phyloP scores from a whole-genome alignment of 768 basidiomycete genomes.

The Cystobasidium onofrii region DNA sequence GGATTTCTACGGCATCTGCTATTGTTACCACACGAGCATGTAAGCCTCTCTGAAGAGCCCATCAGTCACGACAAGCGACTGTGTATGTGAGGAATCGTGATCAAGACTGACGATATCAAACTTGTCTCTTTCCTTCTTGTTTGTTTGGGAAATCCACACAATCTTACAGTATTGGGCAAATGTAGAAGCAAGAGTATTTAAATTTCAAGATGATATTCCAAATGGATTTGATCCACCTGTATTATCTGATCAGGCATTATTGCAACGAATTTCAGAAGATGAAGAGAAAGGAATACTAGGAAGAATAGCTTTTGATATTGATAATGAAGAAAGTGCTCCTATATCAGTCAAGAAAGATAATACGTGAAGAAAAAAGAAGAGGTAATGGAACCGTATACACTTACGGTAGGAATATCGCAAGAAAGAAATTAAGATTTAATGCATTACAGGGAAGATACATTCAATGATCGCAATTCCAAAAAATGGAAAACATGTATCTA shows the following conservation, averaged over 20 bases:
- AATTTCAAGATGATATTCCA: not conserved
- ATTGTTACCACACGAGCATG: conserved; percentile 1
- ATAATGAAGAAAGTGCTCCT: too few relatives aligned
- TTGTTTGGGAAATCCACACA: not conserved
- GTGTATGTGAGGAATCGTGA: too few relatives aligned
- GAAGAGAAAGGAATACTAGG: not conserved
- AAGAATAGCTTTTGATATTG: not conserved
- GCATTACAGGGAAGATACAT: too few relatives aligned
- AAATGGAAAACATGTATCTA: too few relatives aligned
- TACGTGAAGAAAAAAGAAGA: too few relatives aligned
- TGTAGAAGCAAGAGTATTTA: not conserved
- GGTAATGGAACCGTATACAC: too few relatives aligned
- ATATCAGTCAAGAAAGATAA: too few relatives aligned
- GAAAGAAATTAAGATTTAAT: too few relatives aligned
- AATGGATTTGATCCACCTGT: not conserved
- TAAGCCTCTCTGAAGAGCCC: not conserved
- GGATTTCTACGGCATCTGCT: conserved; percentile 13
- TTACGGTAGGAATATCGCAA: too few relatives aligned
- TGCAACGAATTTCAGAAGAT: not conserved
- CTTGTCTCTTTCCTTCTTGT: not conserved
- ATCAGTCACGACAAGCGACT: not conserved
- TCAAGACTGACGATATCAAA: not conserved
- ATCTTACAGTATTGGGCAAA: not conserved
- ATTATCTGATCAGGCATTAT: not conserved
- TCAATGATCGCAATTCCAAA: too few relatives aligned